phyloP scores from a whole-genome alignment of 2,329 filamentous ascomycete genomes.

The Ophiostoma angusticollis region DNA sequence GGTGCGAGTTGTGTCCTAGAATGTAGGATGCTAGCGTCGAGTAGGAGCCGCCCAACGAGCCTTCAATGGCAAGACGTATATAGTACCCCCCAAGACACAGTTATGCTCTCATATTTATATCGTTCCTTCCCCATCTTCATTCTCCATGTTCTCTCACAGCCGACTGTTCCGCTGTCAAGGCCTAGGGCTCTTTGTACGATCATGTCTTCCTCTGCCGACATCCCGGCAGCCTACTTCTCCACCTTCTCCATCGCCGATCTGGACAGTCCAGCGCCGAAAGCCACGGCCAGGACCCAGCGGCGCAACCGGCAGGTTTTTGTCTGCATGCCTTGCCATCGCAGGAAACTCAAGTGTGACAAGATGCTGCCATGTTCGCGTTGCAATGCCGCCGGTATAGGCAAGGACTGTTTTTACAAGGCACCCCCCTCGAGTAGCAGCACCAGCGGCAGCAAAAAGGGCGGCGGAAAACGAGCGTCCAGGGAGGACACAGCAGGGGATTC shows the following conservation, averaged over 20 bases:
- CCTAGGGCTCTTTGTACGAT: background rate
- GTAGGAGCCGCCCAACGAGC: too few relatives aligned
- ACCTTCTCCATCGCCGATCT: slow-evolving; percentile 19
- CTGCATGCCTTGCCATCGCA: slow-evolving; percentile 19
- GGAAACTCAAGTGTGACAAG: slow-evolving; percentile 20
- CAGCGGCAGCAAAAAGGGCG: background rate
- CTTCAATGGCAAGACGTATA: too few relatives aligned
- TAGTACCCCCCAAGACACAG: too few relatives aligned
- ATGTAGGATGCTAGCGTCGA: too few relatives aligned
- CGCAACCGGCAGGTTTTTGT: slow-evolving; percentile 20
- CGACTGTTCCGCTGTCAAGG: background rate
- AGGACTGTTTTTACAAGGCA: slow-evolving; percentile 18
- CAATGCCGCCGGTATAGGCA: slow-evolving; percentile 13
- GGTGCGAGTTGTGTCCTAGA: too few relatives aligned
- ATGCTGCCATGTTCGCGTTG: slow-evolving; percentile 17
- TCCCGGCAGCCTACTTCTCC: slow-evolving; percentile 17
- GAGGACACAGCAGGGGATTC: too few relatives aligned
- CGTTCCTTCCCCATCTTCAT: background rate
- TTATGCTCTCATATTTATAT: too few relatives aligned
- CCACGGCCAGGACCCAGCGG: slow-evolving; percentile 14
- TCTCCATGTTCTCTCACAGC: background rate
- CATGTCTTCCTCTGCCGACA: slow-evolving; percentile 6
- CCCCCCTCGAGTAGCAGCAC: slow-evolving; percentile 1
- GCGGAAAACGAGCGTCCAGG: background rate
- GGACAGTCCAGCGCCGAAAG: slow-evolving; percentile 12